phyloP scores from a whole-genome alignment of 495 filamentous ascomycete genomes.

The Hypoxylon cercidicola region DNA sequence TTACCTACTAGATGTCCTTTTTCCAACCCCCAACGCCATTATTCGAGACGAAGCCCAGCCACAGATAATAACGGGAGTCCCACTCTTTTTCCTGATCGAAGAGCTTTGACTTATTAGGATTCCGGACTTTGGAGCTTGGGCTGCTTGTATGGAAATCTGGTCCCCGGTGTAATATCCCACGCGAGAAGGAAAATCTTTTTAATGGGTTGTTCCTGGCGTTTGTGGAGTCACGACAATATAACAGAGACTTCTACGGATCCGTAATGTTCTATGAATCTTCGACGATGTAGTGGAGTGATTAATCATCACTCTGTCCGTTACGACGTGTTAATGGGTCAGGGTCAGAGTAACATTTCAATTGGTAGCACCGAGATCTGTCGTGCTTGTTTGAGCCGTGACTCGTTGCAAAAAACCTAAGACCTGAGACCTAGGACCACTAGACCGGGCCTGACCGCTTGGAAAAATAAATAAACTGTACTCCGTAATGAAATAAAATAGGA shows the following conservation, averaged over 20 bases:
- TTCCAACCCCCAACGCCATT: constrained; percentile 33
- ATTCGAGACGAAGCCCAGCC: constrained; percentile 30
- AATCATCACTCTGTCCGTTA: constrained; percentile 15
- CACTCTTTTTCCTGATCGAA: constrained; percentile 10
- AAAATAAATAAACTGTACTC: constrained; percentile 14
- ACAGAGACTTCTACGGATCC: constrained; percentile 27
- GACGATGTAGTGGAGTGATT: constrained; percentile 33
- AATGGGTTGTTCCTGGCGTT: constrained; percentile 26
- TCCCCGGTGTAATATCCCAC: constrained; percentile 39
- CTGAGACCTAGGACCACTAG: too few relatives aligned
- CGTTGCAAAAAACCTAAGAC: too few relatives aligned
- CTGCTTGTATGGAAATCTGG: constrained; percentile 36
- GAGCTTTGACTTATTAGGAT: too few relatives aligned
- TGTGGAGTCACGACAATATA: constrained; percentile 40
- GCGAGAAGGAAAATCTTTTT: constrained; percentile 21
- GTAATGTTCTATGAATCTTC: constrained; percentile 40
- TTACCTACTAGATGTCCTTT: constrained; percentile 16
- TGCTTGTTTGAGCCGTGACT: not conserved
- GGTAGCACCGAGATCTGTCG: not conserved
- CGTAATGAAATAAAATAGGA: too few relatives aligned
- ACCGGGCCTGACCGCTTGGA: constrained; percentile 12
- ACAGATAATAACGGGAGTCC: constrained; percentile 27
- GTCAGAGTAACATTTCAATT: not conserved
- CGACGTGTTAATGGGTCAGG: not conserved
- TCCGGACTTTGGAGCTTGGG: constrained; percentile 12